Percentiles rank a stretch among this genome's conserved stretches.
Evolutionary conservation across 2,329 filamentous ascomycete genomes (phyloP).

Genomic region (Ramularia endophylla): DNA sequence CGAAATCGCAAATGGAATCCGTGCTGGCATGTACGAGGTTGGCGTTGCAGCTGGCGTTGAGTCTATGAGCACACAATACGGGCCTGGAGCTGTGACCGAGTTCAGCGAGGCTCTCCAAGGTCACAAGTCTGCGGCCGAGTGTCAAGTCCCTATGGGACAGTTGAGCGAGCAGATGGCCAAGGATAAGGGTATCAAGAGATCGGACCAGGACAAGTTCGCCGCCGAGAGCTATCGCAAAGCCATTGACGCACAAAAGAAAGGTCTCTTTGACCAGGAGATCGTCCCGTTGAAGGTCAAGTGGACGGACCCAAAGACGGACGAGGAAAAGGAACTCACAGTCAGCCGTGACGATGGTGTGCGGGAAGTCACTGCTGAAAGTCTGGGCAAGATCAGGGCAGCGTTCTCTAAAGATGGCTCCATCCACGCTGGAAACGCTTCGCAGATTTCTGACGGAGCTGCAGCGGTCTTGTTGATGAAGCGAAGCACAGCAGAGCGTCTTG

Average conservation of each 20-base stretch:
- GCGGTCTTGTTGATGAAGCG: constrained; percentile 96
- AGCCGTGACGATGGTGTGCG: constrained; percentile 82
- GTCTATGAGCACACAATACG: constrained; percentile 92
- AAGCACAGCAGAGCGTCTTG: constrained; percentile 78
- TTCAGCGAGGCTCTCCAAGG: constrained; percentile 85
- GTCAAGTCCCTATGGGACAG: constrained; percentile 95
- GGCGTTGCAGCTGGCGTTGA: constrained; percentile 93
- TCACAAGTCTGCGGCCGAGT: constrained; percentile 79
- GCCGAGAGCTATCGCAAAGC: constrained; percentile 92
- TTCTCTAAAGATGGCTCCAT: constrained; percentile 90
- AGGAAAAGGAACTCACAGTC: constrained; percentile 78
- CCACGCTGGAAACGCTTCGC: constrained; percentile 92
- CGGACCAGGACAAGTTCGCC: constrained; percentile 84
- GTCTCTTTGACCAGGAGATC: constrained; percentile 93
- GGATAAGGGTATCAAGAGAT: constrained; percentile 66
- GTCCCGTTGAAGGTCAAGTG: constrained; percentile 77
- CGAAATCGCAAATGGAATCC: constrained; percentile 91
- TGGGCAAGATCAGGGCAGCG: constrained; percentile 84
- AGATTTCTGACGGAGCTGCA: constrained; percentile 93
- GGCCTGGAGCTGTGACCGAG: constrained; percentile 80
- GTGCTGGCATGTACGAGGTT: constrained; percentile 86
- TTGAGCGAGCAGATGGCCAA: constrained; percentile 94
- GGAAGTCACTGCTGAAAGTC: constrained; percentile 75
- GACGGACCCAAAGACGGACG: constrained; percentile 84
- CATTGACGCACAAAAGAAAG: constrained; percentile 71